Evolutionary conservation across 1,139 yeast genomes (phyloP).

Genomic region (Debaryomyces coudertii): DNA sequence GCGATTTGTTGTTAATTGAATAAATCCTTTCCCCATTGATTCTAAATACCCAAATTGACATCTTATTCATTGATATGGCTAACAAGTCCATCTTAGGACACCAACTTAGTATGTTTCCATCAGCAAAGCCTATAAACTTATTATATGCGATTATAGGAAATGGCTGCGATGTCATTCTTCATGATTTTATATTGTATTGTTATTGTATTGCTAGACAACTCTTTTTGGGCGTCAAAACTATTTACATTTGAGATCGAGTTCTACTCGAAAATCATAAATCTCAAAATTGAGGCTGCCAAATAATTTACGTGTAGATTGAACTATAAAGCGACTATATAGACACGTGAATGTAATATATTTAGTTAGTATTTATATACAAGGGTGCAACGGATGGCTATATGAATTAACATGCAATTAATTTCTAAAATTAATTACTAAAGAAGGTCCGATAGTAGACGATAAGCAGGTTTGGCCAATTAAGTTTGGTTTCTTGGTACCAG

Average conservation of each 20-base stretch:
- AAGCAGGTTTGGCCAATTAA: conserved; percentile 70
- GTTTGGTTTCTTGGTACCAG: conserved; percentile 68
- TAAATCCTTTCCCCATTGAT: conserved; percentile 60
- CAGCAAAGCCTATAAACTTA: conserved; percentile 43
- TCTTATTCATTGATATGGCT: conserved; percentile 50
- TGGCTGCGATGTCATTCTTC: conserved; percentile 3
- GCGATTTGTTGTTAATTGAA: conserved; percentile 43
- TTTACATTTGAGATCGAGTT: conserved; percentile 4
- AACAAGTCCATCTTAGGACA: conserved; percentile 61
- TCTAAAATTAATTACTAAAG: conserved; percentile 65
- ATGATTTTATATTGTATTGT: background rate
- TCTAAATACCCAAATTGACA: conserved; percentile 55
- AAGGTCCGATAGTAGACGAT: conserved; percentile 79
- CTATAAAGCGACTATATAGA: background rate
- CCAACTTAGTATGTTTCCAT: conserved; percentile 50
- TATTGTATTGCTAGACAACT: background rate
- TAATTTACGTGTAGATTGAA: too few relatives aligned
- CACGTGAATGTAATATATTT: background rate
- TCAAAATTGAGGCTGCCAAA: background rate
- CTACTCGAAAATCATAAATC: background rate
- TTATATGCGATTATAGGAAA: conserved; percentile 8
- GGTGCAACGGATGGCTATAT: background rate
- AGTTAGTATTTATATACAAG: conserved; percentile 15
- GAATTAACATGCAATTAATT: conserved; percentile 9
- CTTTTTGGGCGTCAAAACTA: conserved; percentile 8